phyloP scores from a whole-genome alignment of 495 filamentous ascomycete genomes.

The Hyaloscypha variabilis region DNA sequence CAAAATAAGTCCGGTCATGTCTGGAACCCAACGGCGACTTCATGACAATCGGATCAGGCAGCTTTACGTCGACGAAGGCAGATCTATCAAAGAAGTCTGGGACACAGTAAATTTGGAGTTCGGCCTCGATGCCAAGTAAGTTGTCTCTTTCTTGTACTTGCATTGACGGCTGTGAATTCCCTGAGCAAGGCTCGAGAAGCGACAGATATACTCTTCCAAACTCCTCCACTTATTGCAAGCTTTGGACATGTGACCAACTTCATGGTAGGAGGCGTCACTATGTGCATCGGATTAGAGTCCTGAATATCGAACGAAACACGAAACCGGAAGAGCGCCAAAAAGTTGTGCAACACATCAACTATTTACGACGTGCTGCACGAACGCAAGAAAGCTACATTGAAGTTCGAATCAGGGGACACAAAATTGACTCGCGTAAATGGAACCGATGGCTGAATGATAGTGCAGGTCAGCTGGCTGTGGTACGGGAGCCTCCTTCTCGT shows the following conservation, averaged over 20 bases:
- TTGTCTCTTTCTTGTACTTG: slow-evolving; percentile 4
- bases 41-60: slow-evolving; percentile 14
- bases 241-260: slow-evolving; percentile 2
- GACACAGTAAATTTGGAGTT: slow-evolving; percentile 15
- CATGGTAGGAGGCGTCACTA: background rate
- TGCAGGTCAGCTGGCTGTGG: slow-evolving; percentile 10
- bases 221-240: background rate
- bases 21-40: slow-evolving; percentile 6
- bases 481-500: slow-evolving; percentile 10
- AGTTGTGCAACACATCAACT: no score
- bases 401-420: no score
- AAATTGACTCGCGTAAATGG: no score
- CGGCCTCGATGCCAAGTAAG: slow-evolving; percentile 5
- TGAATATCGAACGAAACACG: no score
- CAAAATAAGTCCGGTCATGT: slow-evolving; percentile 14
- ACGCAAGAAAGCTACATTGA: no score
- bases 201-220: background rate
- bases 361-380: no score
- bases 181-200: background rate
- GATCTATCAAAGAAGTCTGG: slow-evolving; percentile 4
- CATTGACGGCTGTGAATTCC: slow-evolving; percentile 5
- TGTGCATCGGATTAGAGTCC: no score
- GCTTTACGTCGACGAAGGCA: slow-evolving; percentile 12
- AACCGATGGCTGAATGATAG: background rate
- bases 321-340: no score